Conservation (phyloP, 73 alveolate genomes). For the Tetrahymena borealis region DNA sequence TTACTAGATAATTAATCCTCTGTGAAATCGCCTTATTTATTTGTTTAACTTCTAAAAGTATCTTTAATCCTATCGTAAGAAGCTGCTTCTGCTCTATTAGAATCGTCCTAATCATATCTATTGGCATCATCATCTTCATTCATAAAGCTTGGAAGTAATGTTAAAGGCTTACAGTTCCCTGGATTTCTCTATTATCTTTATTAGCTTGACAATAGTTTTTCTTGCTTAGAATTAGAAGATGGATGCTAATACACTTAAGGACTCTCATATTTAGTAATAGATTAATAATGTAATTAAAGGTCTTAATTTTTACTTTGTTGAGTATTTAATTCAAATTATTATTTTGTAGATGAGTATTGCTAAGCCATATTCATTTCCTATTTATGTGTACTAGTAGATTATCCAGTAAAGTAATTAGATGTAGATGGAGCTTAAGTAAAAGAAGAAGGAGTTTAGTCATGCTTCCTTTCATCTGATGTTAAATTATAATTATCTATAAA, state of each 20-base stretch:
- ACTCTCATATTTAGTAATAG: too few species aligned
- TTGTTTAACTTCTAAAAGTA: background rate
- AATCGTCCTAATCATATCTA: background rate
- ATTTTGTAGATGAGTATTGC: too few species aligned
- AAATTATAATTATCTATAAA: background rate
- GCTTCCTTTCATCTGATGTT: background rate
- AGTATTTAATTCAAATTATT: too few species aligned
- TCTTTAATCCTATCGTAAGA: background rate
- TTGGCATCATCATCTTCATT: background rate
- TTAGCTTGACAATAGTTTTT: background rate
- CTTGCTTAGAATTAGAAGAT: background rate
- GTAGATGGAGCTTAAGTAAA: background rate
- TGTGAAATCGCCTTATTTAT: background rate
- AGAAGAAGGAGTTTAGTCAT: background rate
- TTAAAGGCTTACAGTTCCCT: background rate
- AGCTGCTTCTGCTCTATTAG: background rate
- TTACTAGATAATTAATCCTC: background rate
- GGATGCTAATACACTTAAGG: too few species aligned
- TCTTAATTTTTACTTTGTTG: too few species aligned
- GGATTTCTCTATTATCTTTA: background rate
- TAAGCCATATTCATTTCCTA: too few species aligned
- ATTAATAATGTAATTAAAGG: too few species aligned
- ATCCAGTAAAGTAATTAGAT: background rate
- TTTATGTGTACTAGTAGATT: background rate
- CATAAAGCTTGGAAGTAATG: background rate